Evolutionary conservation across 2,329 filamentous ascomycete species (phyloP), one percentile per base, ranked within the genome.

Genomic region (Fusarium buxicola): DNA sequence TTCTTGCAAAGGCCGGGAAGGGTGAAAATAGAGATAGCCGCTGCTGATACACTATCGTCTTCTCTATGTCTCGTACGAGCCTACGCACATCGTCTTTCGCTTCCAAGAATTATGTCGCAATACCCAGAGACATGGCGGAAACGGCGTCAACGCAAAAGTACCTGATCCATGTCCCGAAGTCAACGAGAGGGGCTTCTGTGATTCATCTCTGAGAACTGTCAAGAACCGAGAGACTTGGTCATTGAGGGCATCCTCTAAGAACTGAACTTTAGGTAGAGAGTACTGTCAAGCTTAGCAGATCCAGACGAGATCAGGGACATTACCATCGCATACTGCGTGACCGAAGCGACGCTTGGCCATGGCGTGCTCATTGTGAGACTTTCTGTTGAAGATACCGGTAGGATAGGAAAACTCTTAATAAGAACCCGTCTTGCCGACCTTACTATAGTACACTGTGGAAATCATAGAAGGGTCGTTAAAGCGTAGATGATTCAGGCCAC

Each of bases 81-180:
- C 24, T 25, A 6, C 39, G 39, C 24, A 43, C 25, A 28, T 43
- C 39, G n/a, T 43, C n/a, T 25, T 28, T 43, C n/a, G 39, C 39
- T 3, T 43, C 39, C 39, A 43, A 27, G n/a, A 43, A 43, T 13
- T 25, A 21, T 12, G 28, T 25, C n/a, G 39, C 24, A 8, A 25
- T 43, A 28, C 39, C 39, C 24, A 43, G 7, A 16, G 39, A 43
- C 39, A 43, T 43, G 24, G 39, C 39, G 8, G 39, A 27, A 5
- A 43, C 28, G 39, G 28, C 39, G 28, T 43, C 39, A 28, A 43
- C 27, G 4, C 24, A 43, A 9, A 43, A 43, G 39, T 43, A 43
- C 39, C 39, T 43, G 39, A 43, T 43, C 39, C 39, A 43, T 43
- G 39, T 28, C 16, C 39, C 25, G 28, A 43, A 43, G 39, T 43